Evolutionary conservation across 2,329 filamentous ascomycete genomes (phyloP).

Genomic region (Cladosporium colombiae): DNA sequence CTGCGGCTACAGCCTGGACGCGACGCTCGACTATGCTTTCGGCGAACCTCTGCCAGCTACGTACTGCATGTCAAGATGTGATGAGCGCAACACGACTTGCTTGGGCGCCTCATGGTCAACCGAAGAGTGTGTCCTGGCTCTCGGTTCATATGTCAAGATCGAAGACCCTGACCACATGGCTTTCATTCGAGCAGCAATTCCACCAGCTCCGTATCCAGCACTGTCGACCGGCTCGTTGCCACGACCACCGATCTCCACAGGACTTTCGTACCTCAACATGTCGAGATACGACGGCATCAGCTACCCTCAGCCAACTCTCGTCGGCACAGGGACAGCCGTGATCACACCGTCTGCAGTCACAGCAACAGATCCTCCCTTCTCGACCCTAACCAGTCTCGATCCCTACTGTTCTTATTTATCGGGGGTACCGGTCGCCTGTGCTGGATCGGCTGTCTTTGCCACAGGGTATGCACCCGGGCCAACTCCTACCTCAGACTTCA

Average conservation of each 20-base stretch:
- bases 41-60: constrained; percentile 13
- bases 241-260: constrained; percentile 5
- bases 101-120: constrained; percentile 15
- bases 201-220: not conserved
- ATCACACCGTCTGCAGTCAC: not conserved
- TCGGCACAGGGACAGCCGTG: not conserved
- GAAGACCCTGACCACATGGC: constrained; percentile 13
- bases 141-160: not conserved
- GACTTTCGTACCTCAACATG: not conserved
- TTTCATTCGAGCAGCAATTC: constrained; percentile 2
- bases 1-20: constrained; percentile 22
- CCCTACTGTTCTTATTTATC: not conserved
- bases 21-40: constrained; percentile 14
- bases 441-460: not conserved
- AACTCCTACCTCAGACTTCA: not conserved
- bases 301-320: not conserved
- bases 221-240: not conserved
- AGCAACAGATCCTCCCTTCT: not conserved
- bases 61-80: constrained; percentile 15
- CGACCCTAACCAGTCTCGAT: not conserved
- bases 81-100: constrained; percentile 16
- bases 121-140: constrained; percentile 16
- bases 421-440: not conserved
- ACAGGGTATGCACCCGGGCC: not conserved
- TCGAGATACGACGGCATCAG: constrained; percentile 1